These are phyloP conservation scores for Pichia rugopelliculosa DNA, from an alignment of 805 yeast genomes.

Conservation along the genomic window DNA sequence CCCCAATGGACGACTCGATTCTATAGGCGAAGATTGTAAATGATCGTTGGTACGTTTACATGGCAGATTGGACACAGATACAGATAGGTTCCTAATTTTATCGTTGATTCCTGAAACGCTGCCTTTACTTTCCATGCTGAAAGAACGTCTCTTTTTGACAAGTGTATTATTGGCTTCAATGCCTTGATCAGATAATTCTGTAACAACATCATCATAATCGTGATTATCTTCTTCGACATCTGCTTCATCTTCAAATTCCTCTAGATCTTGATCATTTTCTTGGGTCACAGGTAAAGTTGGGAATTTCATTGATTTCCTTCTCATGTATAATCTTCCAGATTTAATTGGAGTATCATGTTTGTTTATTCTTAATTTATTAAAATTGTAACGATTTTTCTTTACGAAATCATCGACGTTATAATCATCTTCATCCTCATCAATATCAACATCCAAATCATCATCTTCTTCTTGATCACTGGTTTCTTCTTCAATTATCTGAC, in stretches of 20 bases:
- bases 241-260: conserved; percentile 10
- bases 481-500: conserved; percentile 34
- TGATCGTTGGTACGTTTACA: not conserved
- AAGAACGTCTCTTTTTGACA: not conserved
- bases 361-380: not conserved
- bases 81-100: not conserved
- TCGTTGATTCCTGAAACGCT: not conserved
- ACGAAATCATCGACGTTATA: not conserved
- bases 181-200: conserved; percentile 2
- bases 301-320: conserved; percentile 5
- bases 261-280: conserved; percentile 12
- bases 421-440: not conserved
- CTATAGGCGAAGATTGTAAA: not conserved
- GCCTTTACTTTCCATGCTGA: not conserved
- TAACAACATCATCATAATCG: conserved; percentile 33
- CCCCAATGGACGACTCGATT: not conserved
- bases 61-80: not conserved
- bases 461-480: conserved; percentile 5
- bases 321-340: conserved; percentile 9
- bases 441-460: conserved; percentile 4
- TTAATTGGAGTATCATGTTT: conserved; percentile 1
- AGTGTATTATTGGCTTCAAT: not conserved
- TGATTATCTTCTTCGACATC: conserved; percentile 26
- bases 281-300: conserved; percentile 11
- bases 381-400: conserved; percentile 10